Evolutionary conservation across 352 stramenopile genomes (phyloP), one percentile per base, ranked within the genome.

Genomic region (Discostella stelligera): DNA sequence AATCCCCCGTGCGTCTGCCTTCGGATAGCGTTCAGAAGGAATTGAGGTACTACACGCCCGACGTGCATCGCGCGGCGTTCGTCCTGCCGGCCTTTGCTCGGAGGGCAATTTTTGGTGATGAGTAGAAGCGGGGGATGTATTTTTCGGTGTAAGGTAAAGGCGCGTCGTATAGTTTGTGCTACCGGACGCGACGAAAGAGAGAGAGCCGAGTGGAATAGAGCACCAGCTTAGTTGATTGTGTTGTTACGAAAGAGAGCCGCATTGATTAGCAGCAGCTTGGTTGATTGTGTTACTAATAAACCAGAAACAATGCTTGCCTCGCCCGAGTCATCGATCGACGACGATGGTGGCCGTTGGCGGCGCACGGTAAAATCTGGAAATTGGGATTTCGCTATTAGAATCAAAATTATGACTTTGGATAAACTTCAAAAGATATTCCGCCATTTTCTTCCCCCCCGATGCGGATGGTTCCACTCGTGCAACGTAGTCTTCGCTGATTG

Each of bases 21-120:
- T 55, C 71, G 21, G 63, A 75, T 48, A 73, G 87, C 23, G 62
- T 90, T 16, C 73, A 89, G 44, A 87, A 95, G 56, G 77, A 89
- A 21, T 91, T 98, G 50, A 91, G 91, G 25, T 99, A 99, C 89
- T 99, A 99, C 89, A 97, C 87, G 70, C 72, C 89, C 48, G 90
- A 96, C 77, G 87, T 98, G 66, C 97, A 99, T 83, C 82, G 94
- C 68, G 96, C 96, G 14, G 83, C 96, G n/a, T 99, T 99, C 88
- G 94, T 98, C 64, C 90, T 99, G 59, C 97, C 97, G 16, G 90
- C 84, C 18, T 99, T 99, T 88, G 95, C 95, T 7, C 58, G 86
- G 41, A 75, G 83, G 25, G 80, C 80, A 18, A 86, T 86, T 68
- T 83, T 83, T 70, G 68, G 67, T 39, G 53, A 56, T 14, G 37